Conservation (phyloP, 495 filamentous ascomycete genomes). For the Echria macrotheca region DNA sequence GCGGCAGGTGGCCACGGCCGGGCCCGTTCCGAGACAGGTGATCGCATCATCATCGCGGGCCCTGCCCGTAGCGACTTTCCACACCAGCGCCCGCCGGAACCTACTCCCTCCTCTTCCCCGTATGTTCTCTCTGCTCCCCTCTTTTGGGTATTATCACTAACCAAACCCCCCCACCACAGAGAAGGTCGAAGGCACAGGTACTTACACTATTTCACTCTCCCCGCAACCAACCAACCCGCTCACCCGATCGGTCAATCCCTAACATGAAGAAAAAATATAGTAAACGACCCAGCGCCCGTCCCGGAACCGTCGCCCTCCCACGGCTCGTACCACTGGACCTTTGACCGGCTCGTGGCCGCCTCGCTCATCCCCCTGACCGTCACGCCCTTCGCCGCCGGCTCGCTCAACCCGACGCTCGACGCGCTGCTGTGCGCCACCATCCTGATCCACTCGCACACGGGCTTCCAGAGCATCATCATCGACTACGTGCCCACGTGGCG, state of each 20-base stretch:
- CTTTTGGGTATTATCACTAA: constrained; percentile 4
- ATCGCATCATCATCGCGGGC: constrained; percentile 26
- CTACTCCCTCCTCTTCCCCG: constrained; percentile 52
- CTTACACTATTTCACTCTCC: constrained; percentile 20
- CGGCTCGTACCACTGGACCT: constrained; percentile 97
- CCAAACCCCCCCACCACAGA: constrained; percentile 48
- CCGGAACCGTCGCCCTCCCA: constrained; percentile 65
- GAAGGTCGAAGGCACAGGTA: constrained; percentile 73
- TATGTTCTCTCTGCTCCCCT: constrained; percentile 12
- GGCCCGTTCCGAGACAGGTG: constrained; percentile 19
- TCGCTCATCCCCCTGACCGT: constrained; percentile 81
- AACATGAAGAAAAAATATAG: too few species aligned
- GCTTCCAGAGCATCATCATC: constrained; percentile 82
- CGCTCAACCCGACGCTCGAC: constrained; percentile 83
- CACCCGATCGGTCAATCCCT: too few species aligned
- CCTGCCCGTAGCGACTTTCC: constrained; percentile 58
- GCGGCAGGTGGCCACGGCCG: constrained; percentile 39
- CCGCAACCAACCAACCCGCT: constrained; percentile 4
- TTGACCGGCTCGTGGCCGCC: constrained; percentile 77
- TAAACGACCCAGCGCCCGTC: constrained; percentile 82
- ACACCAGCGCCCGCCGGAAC: constrained; percentile 59
- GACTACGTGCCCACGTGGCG: constrained; percentile 80
- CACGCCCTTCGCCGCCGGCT: constrained; percentile 85
- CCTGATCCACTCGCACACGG: constrained; percentile 89
- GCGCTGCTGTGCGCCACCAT: constrained; percentile 76